A percentile compares a stretch with the other conserved stretches of the same genome.
phyloP scores from a whole-genome alignment of 2,329 filamentous ascomycete species.

The Phoma sp. region DNA sequence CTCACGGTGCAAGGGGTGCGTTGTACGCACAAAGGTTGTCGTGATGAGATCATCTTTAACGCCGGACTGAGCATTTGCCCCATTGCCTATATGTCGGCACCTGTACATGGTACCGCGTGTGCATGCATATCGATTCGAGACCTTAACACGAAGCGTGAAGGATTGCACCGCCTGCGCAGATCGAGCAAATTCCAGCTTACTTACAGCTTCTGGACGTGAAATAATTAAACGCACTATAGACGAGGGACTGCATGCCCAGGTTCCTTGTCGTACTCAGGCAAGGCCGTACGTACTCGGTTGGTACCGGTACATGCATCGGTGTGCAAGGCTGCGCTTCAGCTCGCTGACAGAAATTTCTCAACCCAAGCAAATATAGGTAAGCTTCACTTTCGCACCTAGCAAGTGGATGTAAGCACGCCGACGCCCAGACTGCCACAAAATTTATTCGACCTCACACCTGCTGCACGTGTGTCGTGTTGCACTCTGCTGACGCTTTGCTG shows the following conservation, averaged over 20 bases:
- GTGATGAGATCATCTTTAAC: conserved; percentile 2
- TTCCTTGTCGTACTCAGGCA: neutral
- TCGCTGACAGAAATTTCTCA: conserved; percentile 1
- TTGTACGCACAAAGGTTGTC: neutral
- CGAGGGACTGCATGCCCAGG: conserved; percentile 5
- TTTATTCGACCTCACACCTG: neutral
- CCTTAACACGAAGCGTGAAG: neutral
- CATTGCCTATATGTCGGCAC: neutral
- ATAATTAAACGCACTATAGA: neutral
- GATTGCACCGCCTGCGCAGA: conserved; percentile 5
- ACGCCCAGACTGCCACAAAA: neutral
- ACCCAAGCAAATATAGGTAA: neutral
- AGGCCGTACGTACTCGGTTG: neutral
- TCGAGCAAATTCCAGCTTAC: conserved; percentile 4
- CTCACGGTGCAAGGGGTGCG: conserved; percentile 6
- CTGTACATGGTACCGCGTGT: conserved; percentile 1
- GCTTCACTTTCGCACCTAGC: neutral
- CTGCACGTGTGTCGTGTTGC: neutral
- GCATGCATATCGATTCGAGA: conserved; percentile 5
- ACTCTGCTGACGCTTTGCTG: neutral
- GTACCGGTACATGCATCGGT: neutral
- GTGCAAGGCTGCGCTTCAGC: conserved; percentile 2
- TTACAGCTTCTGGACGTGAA: neutral
- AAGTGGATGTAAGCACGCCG: conserved; percentile 3
- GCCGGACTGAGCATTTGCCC: neutral